These are phyloP conservation scores for Casaregolazyma lundiana DNA, from an alignment of 1,139 yeast species.

Conservation along the genomic window DNA sequence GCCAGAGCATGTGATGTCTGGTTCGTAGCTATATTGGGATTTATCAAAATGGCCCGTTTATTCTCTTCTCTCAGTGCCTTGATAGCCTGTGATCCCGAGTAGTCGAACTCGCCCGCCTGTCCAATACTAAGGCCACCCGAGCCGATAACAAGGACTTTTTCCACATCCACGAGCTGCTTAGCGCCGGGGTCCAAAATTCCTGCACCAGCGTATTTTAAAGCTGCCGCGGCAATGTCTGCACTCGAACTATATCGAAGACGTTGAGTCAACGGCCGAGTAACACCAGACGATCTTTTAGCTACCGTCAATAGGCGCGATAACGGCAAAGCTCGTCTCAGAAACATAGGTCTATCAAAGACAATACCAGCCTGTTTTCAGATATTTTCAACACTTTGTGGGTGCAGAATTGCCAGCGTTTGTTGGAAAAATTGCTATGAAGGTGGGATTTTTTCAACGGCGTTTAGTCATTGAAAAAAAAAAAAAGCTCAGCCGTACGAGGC, in stretches of 20 bases:
- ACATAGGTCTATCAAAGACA: neutral
- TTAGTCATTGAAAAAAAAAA: conserved; percentile 1
- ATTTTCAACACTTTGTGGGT: no score
- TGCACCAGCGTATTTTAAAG: conserved; percentile 46
- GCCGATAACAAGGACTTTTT: conserved; percentile 87
- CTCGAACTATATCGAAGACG: conserved; percentile 2
- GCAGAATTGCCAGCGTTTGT: neutral
- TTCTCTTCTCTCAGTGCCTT: conserved; percentile 91
- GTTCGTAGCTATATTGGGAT: conserved; percentile 96
- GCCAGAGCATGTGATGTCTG: conserved; percentile 96
- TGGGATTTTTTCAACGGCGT: neutral
- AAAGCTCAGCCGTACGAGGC: neutral
- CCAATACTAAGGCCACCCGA: conserved; percentile 98
- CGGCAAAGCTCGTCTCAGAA: conserved; percentile 3
- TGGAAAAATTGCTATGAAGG: neutral
- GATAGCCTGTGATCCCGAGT: conserved; percentile 88
- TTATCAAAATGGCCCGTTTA: conserved; percentile 78
- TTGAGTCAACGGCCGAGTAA: neutral
- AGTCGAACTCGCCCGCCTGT: conserved; percentile 99
- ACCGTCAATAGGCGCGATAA: conserved; percentile 1
- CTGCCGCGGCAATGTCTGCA: conserved; percentile 3
- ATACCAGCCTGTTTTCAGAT: neutral
- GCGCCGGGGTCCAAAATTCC: conserved; percentile 48
- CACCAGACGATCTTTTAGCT: neutral
- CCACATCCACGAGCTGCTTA: conserved; percentile 69